phyloP scores from a whole-genome alignment of 164 flowering plant genomes.

The Amborella trichopoda region DNA sequence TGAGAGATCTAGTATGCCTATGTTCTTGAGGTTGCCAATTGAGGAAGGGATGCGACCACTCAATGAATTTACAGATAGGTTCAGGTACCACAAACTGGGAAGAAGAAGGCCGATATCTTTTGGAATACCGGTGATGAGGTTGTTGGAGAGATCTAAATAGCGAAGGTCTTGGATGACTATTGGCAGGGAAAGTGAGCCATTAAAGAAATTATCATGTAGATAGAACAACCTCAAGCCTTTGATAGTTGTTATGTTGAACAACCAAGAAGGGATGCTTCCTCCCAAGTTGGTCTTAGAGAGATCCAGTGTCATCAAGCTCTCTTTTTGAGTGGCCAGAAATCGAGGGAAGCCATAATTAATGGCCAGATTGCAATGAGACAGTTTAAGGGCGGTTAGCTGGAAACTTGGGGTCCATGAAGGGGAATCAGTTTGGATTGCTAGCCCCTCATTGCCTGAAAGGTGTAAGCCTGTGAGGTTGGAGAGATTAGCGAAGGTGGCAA shows the following conservation, averaged over 20 bases:
- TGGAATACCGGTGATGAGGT: neutral
- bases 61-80: neutral
- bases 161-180: no score
- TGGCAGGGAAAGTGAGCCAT: no score
- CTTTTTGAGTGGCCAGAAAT: conserved; percentile 2
- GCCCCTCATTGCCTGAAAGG: neutral
- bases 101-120: neutral
- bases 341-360: neutral
- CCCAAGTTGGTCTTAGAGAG: conserved; percentile 3
- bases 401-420: conserved; percentile 1
- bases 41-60: conserved; percentile 1
- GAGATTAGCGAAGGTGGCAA: conserved; percentile 1
- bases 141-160: neutral
- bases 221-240: no score
- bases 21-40: conserved; percentile 8
- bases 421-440: conserved; percentile 1
- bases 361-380: conserved; percentile 4
- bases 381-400: conserved; percentile 1
- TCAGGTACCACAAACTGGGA: neutral
- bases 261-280: conserved; percentile 4
- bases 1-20: conserved; percentile 10
- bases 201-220: no score
- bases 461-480: neutral
- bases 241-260: no score
- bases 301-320: conserved; percentile 1